phyloP scores from a whole-genome alignment of 192 early-diverging fungal species.

The Backusella westeae region DNA sequence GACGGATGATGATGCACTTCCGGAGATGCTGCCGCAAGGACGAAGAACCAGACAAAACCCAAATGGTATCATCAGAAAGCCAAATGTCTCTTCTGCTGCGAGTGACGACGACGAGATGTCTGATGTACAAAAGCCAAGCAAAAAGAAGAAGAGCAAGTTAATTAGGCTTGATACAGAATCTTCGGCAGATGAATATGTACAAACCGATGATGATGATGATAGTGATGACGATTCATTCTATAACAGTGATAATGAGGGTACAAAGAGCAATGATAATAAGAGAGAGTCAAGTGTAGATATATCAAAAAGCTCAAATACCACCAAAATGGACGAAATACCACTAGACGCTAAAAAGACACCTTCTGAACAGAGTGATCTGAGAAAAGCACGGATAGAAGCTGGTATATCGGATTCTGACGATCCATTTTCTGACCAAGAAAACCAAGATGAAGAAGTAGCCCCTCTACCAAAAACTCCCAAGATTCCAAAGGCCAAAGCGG shows the following conservation, averaged over 20 bases:
- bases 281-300: too few relatives aligned
- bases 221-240: not conserved
- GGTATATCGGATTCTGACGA: not conserved
- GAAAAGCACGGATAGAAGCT: not conserved
- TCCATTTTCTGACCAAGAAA: not conserved
- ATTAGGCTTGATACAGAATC: not conserved
- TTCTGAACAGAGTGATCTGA: not conserved
- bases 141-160: not conserved
- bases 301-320: too few relatives aligned
- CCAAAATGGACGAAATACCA: not conserved
- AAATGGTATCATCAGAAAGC: not conserved
- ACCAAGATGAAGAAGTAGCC: not conserved
- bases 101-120: not conserved
- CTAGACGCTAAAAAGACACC: not conserved
- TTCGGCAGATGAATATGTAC: not conserved
- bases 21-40: not conserved
- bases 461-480: not conserved
- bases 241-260: not conserved
- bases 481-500: too few relatives aligned
- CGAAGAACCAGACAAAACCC: not conserved
- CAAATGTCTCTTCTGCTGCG: not conserved
- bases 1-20: not conserved
- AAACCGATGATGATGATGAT: not conserved
- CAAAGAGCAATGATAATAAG: not conserved
- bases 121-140: not conserved